phyloP scores from a whole-genome alignment of 495 filamentous ascomycete species.

The Staphylotrichum tortipilum region DNA sequence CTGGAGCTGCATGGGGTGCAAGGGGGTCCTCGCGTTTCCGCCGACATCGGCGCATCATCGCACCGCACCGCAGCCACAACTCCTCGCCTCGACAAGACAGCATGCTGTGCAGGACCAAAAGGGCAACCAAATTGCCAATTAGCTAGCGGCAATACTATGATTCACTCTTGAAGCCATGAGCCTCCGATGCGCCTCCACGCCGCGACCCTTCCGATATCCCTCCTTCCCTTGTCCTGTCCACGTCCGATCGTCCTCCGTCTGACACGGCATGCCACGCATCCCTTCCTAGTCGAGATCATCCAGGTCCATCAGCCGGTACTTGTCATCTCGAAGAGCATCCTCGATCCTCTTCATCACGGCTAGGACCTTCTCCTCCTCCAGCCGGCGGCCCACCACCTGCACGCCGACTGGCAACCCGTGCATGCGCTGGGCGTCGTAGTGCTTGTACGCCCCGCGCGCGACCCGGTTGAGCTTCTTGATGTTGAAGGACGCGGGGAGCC shows the following conservation, averaged over 20 bases:
- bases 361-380: slow-evolving; percentile 90
- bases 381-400: slow-evolving; percentile 73
- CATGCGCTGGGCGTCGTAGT: slow-evolving; percentile 80
- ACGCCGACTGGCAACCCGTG: slow-evolving; percentile 79
- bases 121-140: background rate
- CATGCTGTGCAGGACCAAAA: background rate
- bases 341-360: slow-evolving; percentile 75
- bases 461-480: slow-evolving; percentile 65
- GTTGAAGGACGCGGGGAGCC: slow-evolving; percentile 48
- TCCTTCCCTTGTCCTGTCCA: background rate
- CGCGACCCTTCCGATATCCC: slow-evolving; percentile 4
- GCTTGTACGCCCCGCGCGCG: slow-evolving; percentile 73
- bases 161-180: too few species aligned
- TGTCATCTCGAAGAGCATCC: slow-evolving; percentile 56
- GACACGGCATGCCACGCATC: background rate
- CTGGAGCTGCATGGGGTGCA: background rate
- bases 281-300: slow-evolving; percentile 13
- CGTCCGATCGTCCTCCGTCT: background rate
- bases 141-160: too few species aligned
- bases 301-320: slow-evolving; percentile 56
- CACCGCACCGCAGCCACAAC: background rate
- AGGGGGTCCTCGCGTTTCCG: background rate
- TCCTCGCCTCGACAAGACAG: background rate
- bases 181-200: too few species aligned
- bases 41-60: slow-evolving; percentile 8